Evolutionary conservation across 768 basidiomycete genomes (phyloP), one percentile per base, ranked within the genome.

Genomic region (Tephrocybe sp.): DNA sequence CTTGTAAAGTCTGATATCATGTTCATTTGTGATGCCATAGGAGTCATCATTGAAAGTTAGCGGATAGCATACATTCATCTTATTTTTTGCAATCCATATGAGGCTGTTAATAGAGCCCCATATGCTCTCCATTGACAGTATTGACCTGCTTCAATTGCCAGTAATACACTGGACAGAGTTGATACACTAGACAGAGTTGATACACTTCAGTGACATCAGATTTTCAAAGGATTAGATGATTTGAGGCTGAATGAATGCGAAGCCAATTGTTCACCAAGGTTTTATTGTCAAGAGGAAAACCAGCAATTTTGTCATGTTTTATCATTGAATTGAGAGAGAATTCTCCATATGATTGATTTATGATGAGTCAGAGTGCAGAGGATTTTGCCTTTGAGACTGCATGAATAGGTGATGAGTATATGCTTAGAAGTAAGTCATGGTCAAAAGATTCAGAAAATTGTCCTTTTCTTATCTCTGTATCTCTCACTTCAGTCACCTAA

Each of bases 161-260:
- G 8, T 55, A 51, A 15, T 56, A 54, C n/a, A n/a, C n/a, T n/a
- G n/a, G n/a, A n/a, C n/a, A n/a, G n/a, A n/a, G n/a, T n/a, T n/a
- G n/a, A 63, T 60, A 56, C 38, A 72, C 58, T 0, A 67, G 74
- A 34, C 70, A 48, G 1, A 50, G 60, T 0, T 61, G 58, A 37
- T 71, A 75, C 0, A 73, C 74, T 9, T 63, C 54, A 0, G 60
- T 56, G 0, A 77, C 68, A 41, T 77, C 73, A 0, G 67, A 68
- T 47, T 75, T 75, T 59, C 67, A 74, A 0, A 72, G 35, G 2
- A 48, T 40, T 8, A 69, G 52, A 3, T n/a, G 48, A 32, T 44
- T 46, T 8, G 37, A 38, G 49, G 21, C 61, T 42, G 19, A 40
- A 16, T 26, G 51, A 35, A 3, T 47, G 46, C 31, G 44, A 6